Base-by-base conservation (phyloP, 768 basidiomycete species). In the Tylopilus sp. region DNA sequence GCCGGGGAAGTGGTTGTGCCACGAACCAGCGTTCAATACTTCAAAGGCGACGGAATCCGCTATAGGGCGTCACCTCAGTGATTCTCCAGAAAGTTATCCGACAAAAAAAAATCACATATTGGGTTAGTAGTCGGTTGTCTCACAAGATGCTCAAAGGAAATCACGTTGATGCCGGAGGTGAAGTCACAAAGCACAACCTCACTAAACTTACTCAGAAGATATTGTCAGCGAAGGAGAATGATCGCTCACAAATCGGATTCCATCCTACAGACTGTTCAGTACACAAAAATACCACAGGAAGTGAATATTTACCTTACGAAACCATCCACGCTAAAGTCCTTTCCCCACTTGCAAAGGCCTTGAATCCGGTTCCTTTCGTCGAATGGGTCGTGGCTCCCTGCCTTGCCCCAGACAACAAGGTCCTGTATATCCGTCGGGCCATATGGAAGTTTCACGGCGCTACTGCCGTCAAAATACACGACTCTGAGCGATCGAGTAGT, bases 401-500 rank as follows among this genome's bases (percentile, higher is more conserved):
- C 29, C 37, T 58, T 43, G 1, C 77, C 77, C 77, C 76, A 82
- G 19, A 57, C 48, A 4, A 81, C n/a, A n/a, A 80, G 61, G 49
- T 81, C 80, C 50, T 81, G 79, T 12, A 65, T 71, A 46, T 81
- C 76, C 69, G 80, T 53, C 5, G 75, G 45, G 0, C 79, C 79
- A 1, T 60, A 62, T 16, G 45, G 21, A 63, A 78, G 64, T 49
- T 78, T 80, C 1, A 71, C 74, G 0, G 75, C 79, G 48, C 79
- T 78, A 37, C 65, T 76, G 0, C 81, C 80, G 45, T 83, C 81
- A 40, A 82, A 81, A 55, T 81, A 80, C 10, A 81, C 51, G 4
- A 81, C 61, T 36, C 74, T 76, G 29, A 82, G 60, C 1, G 77
- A 62, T 19, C 66, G 61, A 26, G 58, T 67, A 11, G 58, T 40